Conservation (phyloP, 75 land plant genomes). For the Selaginella tamariscina region DNA sequence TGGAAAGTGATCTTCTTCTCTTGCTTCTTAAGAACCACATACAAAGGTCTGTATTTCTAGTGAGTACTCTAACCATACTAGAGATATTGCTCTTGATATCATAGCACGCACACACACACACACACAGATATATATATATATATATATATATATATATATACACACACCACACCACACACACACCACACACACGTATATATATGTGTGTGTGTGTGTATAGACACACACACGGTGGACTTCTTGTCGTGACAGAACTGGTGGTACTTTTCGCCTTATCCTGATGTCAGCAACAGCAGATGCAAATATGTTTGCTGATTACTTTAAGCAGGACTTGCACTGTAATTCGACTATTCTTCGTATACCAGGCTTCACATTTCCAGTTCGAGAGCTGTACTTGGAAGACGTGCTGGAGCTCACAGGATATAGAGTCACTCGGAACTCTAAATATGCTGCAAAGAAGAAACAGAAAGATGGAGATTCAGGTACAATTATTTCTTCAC, state of each 20-base stretch:
- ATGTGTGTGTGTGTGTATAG: no score
- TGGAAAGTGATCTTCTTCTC: constrained; percentile 23
- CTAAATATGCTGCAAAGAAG: constrained; percentile 15
- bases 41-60: constrained; percentile 8
- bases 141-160: no score
- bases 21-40: constrained; percentile 18
- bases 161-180: no score
- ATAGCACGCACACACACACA: no score
- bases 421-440: constrained; percentile 25
- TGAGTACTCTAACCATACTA: not conserved
- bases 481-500: no score
- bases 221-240: no score
- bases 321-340: not conserved
- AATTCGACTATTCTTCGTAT: constrained; percentile 14
- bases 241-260: constrained; percentile 12
- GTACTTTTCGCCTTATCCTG: constrained; percentile 22
- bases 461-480: no score
- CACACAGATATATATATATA: no score
- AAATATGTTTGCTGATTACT: constrained; percentile 20
- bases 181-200: no score
- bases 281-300: constrained; percentile 35
- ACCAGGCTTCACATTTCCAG: constrained; percentile 32
- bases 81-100: no score
- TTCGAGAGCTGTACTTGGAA: constrained; percentile 25
- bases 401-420: constrained; percentile 31